Evolutionary conservation across 2,329 filamentous ascomycete species (phyloP), one percentile per base, ranked within the genome.

Genomic region (Trichoderma guizhouense): DNA sequence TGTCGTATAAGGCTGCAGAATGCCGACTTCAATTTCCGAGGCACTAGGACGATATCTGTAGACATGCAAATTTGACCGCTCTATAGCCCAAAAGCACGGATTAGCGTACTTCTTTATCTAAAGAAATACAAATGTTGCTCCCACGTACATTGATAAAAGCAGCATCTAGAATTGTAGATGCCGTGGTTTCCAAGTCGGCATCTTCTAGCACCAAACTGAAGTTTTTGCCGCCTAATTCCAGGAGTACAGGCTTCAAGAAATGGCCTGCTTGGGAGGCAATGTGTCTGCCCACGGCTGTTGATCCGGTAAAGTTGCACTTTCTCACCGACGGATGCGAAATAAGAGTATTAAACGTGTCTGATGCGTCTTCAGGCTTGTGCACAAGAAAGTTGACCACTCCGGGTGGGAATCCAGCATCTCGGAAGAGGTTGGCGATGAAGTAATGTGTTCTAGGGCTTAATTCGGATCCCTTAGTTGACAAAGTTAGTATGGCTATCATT

Each of bases 301-400:
- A 79, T 7, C 83, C 83, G 0, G 81, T 85, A 72, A 85, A 84
- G 64, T 82, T 82, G 60, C 79, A 75, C 67, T 83, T 84, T 18
- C 77, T 74, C 14, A 84, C 78, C 0, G 73, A 75, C 0, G 77
- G 76, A 12, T 78, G 75, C 1, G 76, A 74, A 34, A 84, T 83
- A 43, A 84, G 67, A 6, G 75, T 70, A 30, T 81, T 77, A 6
- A 79, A 80, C 7, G 82, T 72, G 7, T 74, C 75, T 1, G 79
- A 74, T 8, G 80, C 81, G 69, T 81, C 79, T 28, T 78, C 71
- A 0, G 76, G 76, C 5, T 74, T 71, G 53, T 79, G 73, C 18
- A 78, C 71, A 7, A 84, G 57, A 8, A 80, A 75, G 71, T 84
- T 84, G 8, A 83, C 68, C 11, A 79, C 79, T 0, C 83, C 83